phyloP scores from a whole-genome alignment of 192 early-diverging fungal species.

The Linnemannia zychae region DNA sequence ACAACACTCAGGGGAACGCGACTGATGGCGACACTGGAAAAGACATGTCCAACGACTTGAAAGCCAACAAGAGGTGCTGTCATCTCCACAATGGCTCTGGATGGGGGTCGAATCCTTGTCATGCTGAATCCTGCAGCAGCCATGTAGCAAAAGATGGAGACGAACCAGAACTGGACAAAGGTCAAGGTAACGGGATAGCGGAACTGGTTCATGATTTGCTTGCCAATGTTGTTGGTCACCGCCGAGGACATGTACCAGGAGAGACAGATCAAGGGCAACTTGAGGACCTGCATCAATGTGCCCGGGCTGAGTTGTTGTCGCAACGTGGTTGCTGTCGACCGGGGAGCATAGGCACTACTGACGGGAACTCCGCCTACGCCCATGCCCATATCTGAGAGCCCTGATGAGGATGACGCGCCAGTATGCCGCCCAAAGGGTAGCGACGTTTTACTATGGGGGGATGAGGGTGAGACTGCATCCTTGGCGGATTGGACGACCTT shows the following conservation, averaged over 20 bases:
- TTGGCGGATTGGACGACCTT: slow-evolving; percentile 50
- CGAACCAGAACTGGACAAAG: slow-evolving; percentile 86
- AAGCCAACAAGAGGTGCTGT: slow-evolving; percentile 84
- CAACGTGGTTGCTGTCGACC: neutral
- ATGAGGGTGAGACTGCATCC: slow-evolving; percentile 22
- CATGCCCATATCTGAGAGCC: neutral
- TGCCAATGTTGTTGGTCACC: slow-evolving; percentile 87
- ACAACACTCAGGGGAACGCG: slow-evolving; percentile 86
- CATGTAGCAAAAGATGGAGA: slow-evolving; percentile 72
- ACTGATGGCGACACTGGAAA: slow-evolving; percentile 81
- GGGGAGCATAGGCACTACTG: slow-evolving; percentile 33
- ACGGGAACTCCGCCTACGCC: neutral
- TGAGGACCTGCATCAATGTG: slow-evolving; percentile 10
- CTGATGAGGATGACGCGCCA: slow-evolving; percentile 8
- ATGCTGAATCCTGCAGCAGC: slow-evolving; percentile 57
- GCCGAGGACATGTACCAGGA: slow-evolving; percentile 90
- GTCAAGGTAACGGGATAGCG: slow-evolving; percentile 88
- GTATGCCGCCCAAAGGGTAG: slow-evolving; percentile 10
- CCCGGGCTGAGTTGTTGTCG: neutral
- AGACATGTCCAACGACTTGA: slow-evolving; percentile 87
- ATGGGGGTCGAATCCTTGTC: slow-evolving; percentile 67
- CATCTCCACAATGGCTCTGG: slow-evolving; percentile 64
- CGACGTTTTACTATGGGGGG: slow-evolving; percentile 26
- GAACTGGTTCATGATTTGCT: slow-evolving; percentile 82
- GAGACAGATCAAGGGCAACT: slow-evolving; percentile 62